Evolutionary conservation across 306 rosid species (phyloP), one percentile per base, ranked within the genome.

Genomic region (Glycine tomentella): DNA sequence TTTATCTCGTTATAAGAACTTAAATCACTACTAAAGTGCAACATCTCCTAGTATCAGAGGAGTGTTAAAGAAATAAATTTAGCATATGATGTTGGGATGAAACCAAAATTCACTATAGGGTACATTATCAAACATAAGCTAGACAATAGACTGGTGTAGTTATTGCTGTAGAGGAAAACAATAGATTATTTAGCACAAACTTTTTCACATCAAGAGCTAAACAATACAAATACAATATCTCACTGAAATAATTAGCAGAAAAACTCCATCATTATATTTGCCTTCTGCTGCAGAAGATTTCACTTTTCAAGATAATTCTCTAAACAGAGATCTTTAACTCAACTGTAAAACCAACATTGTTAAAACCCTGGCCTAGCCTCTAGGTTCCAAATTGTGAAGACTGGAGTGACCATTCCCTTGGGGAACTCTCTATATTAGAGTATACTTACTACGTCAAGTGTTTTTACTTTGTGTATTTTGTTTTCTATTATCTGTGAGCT

Each of bases 51-150:
- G 70, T 45, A 72, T 57, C 14, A 49, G 36, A 48, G 61, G 51
- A 53, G 57, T 15, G 49, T 34, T 20, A 25, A 64, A 83, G 42
- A 63, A 78, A 45, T 45, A 73, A 40, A 72, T 57, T 33, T 65
- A 73, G 57, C 15, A 16, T 69, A 48, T 33, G 63, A 72, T 17
- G 52, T 55, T 15, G 25, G 69, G 71, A 58, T 72, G 63, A 70
- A 25, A 74, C 62, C 59, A 58, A 50, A 58, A 38, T 63, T 46
- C 62, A 33, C 13, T 69, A 48, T 17, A 56, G 61, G 52, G 53
- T n/a, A 16, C 6, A 46, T 17, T 46, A 15, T 42, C 69, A 74
- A 65, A 44, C 80, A 45, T 58, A 81, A 55, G 9, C 63, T 7
- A 52, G 53, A 63, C 69, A 56, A 77, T 8, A 51, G 13, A 42